Conservation (phyloP, 179 eudicot genomes). For the Gypsophila paniculata region DNA sequence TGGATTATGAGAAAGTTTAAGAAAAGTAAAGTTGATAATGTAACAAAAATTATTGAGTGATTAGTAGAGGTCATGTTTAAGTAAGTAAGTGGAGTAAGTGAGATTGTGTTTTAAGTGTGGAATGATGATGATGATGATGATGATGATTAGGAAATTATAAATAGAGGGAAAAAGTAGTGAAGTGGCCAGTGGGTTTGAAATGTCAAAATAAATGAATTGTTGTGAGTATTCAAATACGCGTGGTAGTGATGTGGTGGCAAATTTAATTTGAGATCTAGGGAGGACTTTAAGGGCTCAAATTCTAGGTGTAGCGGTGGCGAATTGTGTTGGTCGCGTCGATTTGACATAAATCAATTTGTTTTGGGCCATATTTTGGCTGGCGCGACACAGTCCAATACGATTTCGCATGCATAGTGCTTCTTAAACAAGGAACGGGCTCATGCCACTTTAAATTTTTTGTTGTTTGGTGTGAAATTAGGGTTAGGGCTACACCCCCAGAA, state of each 20-base stretch:
- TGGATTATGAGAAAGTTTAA: slow-evolving; percentile 4
- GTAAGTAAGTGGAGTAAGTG: background rate
- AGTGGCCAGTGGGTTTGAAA: slow-evolving; percentile 1
- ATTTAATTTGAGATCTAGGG: slow-evolving; percentile 1
- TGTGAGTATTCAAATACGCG: slow-evolving; percentile 12
- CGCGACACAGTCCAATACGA: too few species aligned
- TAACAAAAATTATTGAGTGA: slow-evolving; percentile 1
- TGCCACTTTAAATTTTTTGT: too few species aligned
- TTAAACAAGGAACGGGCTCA: too few species aligned
- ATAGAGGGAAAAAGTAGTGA: background rate
- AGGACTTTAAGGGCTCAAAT: too few species aligned
- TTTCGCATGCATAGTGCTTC: too few species aligned
- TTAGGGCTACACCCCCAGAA: too few species aligned
- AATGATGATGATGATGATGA: too few species aligned
- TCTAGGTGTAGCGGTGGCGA: too few species aligned
- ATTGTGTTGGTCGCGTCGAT: too few species aligned
- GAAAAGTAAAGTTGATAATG: background rate
- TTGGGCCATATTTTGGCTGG: too few species aligned
- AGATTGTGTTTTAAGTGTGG: background rate
- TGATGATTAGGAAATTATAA: slow-evolving; percentile 5
- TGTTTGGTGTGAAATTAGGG: too few species aligned
- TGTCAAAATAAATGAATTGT: slow-evolving; percentile 7
- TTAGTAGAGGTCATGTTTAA: slow-evolving; percentile 19
- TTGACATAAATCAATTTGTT: too few species aligned
- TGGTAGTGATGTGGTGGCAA: slow-evolving; percentile 4